phyloP scores from a whole-genome alignment of 495 filamentous ascomycete genomes.

The Penicillium dipodomyicola region DNA sequence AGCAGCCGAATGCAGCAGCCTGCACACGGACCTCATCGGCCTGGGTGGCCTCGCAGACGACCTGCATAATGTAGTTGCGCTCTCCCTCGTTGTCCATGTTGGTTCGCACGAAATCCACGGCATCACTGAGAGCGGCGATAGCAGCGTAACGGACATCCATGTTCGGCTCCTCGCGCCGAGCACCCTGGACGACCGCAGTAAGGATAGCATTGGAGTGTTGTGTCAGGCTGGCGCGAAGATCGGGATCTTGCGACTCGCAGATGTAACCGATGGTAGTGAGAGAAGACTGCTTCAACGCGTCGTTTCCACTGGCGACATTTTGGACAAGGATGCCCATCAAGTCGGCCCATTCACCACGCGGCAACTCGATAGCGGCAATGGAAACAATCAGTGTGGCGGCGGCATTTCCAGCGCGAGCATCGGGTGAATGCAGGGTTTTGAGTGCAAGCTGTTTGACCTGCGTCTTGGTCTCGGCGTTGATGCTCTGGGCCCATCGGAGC shows the following conservation, averaged over 20 bases:
- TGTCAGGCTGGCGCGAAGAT: constrained; percentile 76
- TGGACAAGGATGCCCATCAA: constrained; percentile 83
- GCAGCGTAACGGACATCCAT: constrained; percentile 85
- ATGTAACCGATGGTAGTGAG: constrained; percentile 94
- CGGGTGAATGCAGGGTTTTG: constrained; percentile 73
- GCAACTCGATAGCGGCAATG: constrained; percentile 91
- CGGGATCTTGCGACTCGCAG: constrained; percentile 89
- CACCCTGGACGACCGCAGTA: constrained; percentile 95
- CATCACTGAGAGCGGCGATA: constrained; percentile 90
- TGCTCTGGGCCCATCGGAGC: constrained; percentile 81
- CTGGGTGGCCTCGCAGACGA: constrained; percentile 97
- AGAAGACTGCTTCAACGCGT: constrained; percentile 89
- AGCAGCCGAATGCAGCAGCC: constrained; percentile 89
- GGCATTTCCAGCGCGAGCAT: constrained; percentile 78
- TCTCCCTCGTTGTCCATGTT: constrained; percentile 99
- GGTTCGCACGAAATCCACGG: constrained; percentile 93
- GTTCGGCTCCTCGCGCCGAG: constrained; percentile 91
- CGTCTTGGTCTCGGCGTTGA: constrained; percentile 72
- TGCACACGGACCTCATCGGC: constrained; percentile 85
- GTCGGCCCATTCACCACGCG: constrained; percentile 92
- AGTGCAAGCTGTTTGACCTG: constrained; percentile 85
- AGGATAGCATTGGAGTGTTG: constrained; percentile 95
- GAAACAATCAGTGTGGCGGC: constrained; percentile 93
- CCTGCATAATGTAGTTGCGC: constrained; percentile 99
- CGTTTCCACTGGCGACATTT: constrained; percentile 82